Percentiles rank a stretch among this genome's conserved stretches.
These are phyloP conservation scores for Penicillium sp. DNA, from an alignment of 2,329 filamentous ascomycete species.

Conservation along the genomic window DNA sequence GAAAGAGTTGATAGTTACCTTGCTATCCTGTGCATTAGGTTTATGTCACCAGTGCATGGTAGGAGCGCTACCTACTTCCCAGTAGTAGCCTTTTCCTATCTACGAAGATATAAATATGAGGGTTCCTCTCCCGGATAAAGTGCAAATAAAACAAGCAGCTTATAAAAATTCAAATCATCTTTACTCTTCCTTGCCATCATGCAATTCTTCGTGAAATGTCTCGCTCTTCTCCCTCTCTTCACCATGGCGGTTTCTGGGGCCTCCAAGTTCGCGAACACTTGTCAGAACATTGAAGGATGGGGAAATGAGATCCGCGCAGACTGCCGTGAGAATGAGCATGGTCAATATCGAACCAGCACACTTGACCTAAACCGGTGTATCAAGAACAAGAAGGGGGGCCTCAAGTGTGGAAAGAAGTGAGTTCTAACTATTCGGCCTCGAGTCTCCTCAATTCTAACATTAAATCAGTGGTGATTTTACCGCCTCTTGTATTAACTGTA, in stretches of 20 bases:
- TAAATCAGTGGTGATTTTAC: conserved; percentile 18
- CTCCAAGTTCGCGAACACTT: conserved; percentile 23
- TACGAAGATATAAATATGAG: conserved; percentile 7
- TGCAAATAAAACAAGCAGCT: neutral
- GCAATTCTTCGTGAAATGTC: conserved; percentile 19
- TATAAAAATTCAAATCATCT: neutral
- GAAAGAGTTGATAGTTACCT: neutral
- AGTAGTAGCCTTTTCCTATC: no score
- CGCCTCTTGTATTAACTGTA: conserved; percentile 23
- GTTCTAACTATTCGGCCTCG: neutral
- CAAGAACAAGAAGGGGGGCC: conserved; percentile 21
- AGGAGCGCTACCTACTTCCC: neutral
- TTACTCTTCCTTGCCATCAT: conserved; percentile 4
- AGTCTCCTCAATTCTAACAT: neutral
- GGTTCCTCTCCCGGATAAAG: neutral
- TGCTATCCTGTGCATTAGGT: conserved; percentile 1
- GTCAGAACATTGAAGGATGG: conserved; percentile 18
- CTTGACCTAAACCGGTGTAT: conserved; percentile 24
- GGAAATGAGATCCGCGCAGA: conserved; percentile 16
- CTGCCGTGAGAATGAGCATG: conserved; percentile 19
- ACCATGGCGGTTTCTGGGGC: conserved; percentile 17
- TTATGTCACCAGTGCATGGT: neutral
- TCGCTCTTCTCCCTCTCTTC: conserved; percentile 20
- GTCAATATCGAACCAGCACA: conserved; percentile 8
- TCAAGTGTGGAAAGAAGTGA: conserved; percentile 25